These are phyloP conservation scores for Rhizophagus clarus DNA, from an alignment of 192 early-diverging fungal species.

Conservation along the genomic window DNA sequence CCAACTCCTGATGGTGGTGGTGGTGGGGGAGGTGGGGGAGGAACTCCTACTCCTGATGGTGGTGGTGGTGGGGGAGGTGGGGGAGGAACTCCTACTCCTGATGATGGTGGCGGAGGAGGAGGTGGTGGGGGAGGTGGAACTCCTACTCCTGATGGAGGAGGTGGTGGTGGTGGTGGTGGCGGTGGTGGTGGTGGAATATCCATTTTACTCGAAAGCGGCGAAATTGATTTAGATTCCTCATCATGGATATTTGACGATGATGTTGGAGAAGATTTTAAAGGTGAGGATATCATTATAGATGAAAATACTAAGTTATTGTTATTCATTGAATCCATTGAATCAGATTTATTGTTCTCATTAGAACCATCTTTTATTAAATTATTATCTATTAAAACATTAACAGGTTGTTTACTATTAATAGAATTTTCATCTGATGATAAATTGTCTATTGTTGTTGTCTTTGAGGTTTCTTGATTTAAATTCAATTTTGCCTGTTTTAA, in stretches of 20 bases:
- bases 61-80: conserved; percentile 23
- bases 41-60: conserved; percentile 18
- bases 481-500: background rate
- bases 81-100: conserved; percentile 21
- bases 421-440: background rate
- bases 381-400: background rate
- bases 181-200: conserved; percentile 1
- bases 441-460: too few species aligned
- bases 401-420: background rate
- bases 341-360: too few species aligned
- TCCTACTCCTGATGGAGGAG: background rate
- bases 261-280: conserved; percentile 29
- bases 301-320: background rate
- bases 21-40: conserved; percentile 36
- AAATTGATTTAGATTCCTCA: too few species aligned
- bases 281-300: conserved; percentile 10
- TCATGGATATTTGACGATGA: background rate
- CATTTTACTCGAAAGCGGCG: conserved; percentile 14
- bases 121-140: background rate
- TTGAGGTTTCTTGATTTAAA: too few species aligned
- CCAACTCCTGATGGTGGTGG: background rate
- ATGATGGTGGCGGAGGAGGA: background rate
- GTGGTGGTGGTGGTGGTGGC: conserved; percentile 16
- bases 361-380: too few species aligned
- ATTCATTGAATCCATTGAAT: background rate